phyloP scores from a whole-genome alignment of 2,329 filamentous ascomycete genomes.

The Phaeomoniella chlamydospora region DNA sequence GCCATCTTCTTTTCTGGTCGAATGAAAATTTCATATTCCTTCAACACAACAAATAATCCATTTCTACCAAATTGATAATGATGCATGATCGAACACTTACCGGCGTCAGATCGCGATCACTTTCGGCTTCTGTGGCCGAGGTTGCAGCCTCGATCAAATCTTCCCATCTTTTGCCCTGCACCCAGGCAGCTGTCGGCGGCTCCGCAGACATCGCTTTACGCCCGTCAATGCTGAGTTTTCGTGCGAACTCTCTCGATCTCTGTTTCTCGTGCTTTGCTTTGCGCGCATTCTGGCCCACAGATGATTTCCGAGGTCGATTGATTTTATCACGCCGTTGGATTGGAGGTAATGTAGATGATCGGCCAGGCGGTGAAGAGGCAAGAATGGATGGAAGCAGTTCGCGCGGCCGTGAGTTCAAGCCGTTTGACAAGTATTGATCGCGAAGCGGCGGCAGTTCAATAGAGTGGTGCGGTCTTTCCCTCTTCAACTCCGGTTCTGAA shows the following conservation, averaged over 20 bases:
- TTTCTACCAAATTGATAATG: too few species aligned
- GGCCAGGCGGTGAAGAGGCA: conserved; percentile 59
- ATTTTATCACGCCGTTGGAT: conserved; percentile 60
- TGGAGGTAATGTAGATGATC: conserved; percentile 77
- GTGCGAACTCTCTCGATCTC: conserved; percentile 60
- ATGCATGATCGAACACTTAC: conserved; percentile 41
- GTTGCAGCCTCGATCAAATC: conserved; percentile 90
- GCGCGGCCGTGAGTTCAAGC: conserved; percentile 49
- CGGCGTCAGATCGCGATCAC: conserved; percentile 73
- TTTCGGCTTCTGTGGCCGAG: conserved; percentile 78
- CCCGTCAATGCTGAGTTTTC: conserved; percentile 58
- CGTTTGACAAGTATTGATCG: conserved; percentile 55
- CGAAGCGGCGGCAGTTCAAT: conserved; percentile 63
- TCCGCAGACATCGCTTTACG: conserved; percentile 80
- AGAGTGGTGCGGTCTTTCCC: conserved; percentile 46
- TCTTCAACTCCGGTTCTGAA: conserved; percentile 54
- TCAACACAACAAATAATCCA: too few species aligned
- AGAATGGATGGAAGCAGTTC: conserved; percentile 75
- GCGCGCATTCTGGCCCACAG: conserved; percentile 64
- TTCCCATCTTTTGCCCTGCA: conserved; percentile 82
- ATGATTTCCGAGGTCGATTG: conserved; percentile 68
- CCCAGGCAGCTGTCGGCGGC: conserved; percentile 56
- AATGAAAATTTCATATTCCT: too few species aligned
- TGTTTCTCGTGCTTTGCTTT: conserved; percentile 68
- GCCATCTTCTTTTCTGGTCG: too few species aligned